These are phyloP conservation scores for Fusarium torulosum DNA, from an alignment of 2,329 filamentous ascomycete species.

Conservation along the genomic window DNA sequence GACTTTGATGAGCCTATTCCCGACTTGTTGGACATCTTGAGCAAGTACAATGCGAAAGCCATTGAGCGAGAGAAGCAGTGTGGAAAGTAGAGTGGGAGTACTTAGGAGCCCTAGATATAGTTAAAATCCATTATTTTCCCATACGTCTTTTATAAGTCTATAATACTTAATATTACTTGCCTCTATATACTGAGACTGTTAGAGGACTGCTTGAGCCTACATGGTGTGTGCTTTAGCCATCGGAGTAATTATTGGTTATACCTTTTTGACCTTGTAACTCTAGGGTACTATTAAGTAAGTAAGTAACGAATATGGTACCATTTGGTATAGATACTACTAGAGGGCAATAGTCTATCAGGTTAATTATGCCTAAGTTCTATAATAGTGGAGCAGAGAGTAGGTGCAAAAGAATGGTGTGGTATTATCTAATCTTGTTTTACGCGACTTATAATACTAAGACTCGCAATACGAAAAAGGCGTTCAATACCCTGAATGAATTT, in stretches of 20 bases:
- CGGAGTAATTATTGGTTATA: no score
- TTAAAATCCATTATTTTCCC: accelerated
- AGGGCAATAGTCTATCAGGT: no score
- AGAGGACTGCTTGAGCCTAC: no score
- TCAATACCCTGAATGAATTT: not conserved
- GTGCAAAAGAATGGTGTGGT: not conserved
- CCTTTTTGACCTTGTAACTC: no score
- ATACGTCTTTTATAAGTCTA: accelerated
- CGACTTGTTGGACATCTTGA: constrained; percentile 1
- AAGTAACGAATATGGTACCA: no score
- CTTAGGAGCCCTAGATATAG: accelerated
- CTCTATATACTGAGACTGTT: no score
- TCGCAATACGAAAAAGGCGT: accelerated
- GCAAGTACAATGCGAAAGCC: not conserved
- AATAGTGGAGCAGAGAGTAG: no score
- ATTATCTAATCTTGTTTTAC: not conserved
- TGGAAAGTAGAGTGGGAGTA: not conserved
- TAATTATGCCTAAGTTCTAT: no score
- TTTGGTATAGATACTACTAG: no score
- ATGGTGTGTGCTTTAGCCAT: no score
- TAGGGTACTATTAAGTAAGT: no score
- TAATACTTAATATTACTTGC: not conserved
- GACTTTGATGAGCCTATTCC: constrained; percentile 25
- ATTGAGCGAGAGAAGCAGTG: constrained; percentile 19
- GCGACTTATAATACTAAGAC: accelerated